Base-by-base conservation (phyloP, 495 filamentous ascomycete species). In the Thermothielavioides terrestris region DNA sequence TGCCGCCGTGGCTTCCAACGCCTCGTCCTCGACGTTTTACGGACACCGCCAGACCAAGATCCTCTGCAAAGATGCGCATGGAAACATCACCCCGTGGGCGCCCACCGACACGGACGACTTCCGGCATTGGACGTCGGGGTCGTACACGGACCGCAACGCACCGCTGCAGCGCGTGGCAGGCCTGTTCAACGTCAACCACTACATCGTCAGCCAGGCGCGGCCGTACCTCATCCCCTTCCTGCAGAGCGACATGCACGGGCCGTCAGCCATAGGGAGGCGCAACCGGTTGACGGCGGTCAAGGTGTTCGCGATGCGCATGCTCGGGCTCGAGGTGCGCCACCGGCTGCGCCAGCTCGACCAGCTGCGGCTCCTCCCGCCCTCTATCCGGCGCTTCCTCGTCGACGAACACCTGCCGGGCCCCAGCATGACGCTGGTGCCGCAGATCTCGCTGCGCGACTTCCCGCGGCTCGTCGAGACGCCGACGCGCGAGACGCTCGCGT, bases 171-270 rank as follows among this genome's bases (percentile, higher is more conserved):
- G 91, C 37, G 85, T 95, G 45, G 84, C 88, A 6, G 86, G 94
- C 65, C 82, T 95, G 23, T 95, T 95, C 77, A 95, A 95, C 63
- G 84, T 95, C 54, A 90, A 89, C 66, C 86, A 90, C 70, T 90
- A 87, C 70, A 81, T 90, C 52, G 79, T 90, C 52, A 83, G 79
- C 50, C 86, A 89, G 65, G 84, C 85, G 0, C 77, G 86, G 4
- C 86, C 85, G 0, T 89, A 88, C 62, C 68, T 90, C 15, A 80
- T 84, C n/a, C 91, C 91, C 2, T 94, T 95, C 59, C 71, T 95
- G 2, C 81, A 82, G 27, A 82, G 80, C 32, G 87, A 94, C 53
- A 79, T 89, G 64, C 83, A 89, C 60, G 83, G 87, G 23, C 81
- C 88, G 3, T 79, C 82, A 32, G 73, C 76, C 28, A 52, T 75